Percentiles rank a stretch among this genome's conserved stretches.
phyloP scores from a whole-genome alignment of 257 asterid species.

The Capsicum baccatum region DNA sequence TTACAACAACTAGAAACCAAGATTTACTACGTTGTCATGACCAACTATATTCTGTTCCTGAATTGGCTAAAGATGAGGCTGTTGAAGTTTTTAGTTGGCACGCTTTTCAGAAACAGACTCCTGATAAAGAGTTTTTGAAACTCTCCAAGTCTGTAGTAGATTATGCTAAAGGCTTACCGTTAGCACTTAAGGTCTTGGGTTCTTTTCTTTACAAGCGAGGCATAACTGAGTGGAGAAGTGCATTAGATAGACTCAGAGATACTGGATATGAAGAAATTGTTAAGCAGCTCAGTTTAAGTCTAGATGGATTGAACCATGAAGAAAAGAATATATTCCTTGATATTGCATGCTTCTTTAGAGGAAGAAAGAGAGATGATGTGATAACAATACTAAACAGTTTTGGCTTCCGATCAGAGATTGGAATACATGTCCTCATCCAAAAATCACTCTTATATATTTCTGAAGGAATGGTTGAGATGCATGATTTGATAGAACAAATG shows the following conservation, averaged over 20 bases:
- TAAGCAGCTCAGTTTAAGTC: not conserved
- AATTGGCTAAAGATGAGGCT: no score
- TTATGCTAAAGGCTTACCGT: not conserved
- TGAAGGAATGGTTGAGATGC: constrained; percentile 24
- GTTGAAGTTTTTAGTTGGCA: no score
- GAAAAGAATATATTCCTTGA: constrained; percentile 10
- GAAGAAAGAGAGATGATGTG: no score
- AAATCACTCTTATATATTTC: not conserved
- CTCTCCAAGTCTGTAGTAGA: not conserved
- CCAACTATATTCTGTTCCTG: no score
- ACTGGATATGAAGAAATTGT: not conserved
- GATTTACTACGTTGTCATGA: no score
- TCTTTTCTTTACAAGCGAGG: not conserved
- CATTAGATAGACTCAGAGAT: not conserved
- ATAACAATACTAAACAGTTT: not conserved
- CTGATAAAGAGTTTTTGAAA: not conserved
- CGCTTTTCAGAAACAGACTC: no score
- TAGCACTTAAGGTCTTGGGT: constrained; percentile 24
- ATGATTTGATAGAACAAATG: constrained; percentile 21
- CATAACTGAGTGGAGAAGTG: constrained; percentile 22
- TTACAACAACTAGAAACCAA: no score
- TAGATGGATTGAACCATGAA: not conserved
- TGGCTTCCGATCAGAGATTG: constrained; percentile 14
- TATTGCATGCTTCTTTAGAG: constrained; percentile 29
- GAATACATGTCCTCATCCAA: not conserved